Conservation (phyloP, 1,284 basidiomycete species). For the Leccinum pallidistipes region DNA sequence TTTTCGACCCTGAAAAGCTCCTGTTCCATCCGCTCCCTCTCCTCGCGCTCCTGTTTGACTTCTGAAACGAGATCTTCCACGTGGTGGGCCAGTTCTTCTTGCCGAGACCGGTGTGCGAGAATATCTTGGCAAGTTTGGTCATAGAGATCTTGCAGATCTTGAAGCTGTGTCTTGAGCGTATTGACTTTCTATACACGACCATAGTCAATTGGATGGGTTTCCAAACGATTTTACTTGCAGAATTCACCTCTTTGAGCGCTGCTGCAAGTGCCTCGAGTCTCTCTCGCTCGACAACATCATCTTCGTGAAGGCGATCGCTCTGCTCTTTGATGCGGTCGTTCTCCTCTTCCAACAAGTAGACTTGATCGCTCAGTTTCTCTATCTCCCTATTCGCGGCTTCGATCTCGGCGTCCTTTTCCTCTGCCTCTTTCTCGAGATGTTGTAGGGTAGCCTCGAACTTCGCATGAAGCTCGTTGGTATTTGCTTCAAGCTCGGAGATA, state of each 20-base stretch:
- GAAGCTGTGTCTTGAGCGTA: slow-evolving; percentile 58
- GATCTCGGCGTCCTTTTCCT: slow-evolving; percentile 70
- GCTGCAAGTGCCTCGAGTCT: slow-evolving; percentile 68
- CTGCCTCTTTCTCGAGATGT: slow-evolving; percentile 70
- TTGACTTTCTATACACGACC: slow-evolving; percentile 58
- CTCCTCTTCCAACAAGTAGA: slow-evolving; percentile 61
- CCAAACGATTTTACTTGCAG: neutral
- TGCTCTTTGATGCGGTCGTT: slow-evolving; percentile 53
- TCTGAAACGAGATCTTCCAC: slow-evolving; percentile 74
- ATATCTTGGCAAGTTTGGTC: slow-evolving; percentile 61
- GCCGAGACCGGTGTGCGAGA: slow-evolving; percentile 57
- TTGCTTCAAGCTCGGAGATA: slow-evolving; percentile 70
- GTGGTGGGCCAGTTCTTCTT: slow-evolving; percentile 76
- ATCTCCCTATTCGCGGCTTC: slow-evolving; percentile 69
- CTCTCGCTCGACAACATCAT: slow-evolving; percentile 70
- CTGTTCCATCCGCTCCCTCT: slow-evolving; percentile 55
- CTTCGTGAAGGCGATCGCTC: slow-evolving; percentile 52
- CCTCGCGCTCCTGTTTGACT: slow-evolving; percentile 55
- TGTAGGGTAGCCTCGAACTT: slow-evolving; percentile 73
- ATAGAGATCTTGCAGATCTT: slow-evolving; percentile 60
- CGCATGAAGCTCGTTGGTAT: slow-evolving; percentile 64
- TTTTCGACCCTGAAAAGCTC: slow-evolving; percentile 56
- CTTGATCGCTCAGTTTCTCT: slow-evolving; percentile 67
- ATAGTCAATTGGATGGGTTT: slow-evolving; percentile 1
- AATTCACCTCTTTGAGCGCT: slow-evolving; percentile 76